A percentile compares a stretch with the other conserved stretches of the same genome.
phyloP scores from a whole-genome alignment of 208 protist species.

The Hexamita inflata region DNA sequence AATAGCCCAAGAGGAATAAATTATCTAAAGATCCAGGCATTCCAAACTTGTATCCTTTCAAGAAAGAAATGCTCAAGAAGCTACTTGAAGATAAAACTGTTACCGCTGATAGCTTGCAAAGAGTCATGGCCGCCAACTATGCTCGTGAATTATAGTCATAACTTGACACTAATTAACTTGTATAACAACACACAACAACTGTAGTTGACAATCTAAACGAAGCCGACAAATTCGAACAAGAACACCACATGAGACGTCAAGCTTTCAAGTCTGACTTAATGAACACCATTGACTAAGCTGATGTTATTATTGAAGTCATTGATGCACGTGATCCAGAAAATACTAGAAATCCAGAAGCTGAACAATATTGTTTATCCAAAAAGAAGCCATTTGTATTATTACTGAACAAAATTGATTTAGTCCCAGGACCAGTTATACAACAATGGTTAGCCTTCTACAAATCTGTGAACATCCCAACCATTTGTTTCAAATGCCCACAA shows the following conservation, averaged over 20 bases:
- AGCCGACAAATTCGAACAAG: background rate
- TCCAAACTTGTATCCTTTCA: conserved; percentile 17
- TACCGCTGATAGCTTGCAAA: background rate
- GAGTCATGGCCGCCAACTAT: background rate
- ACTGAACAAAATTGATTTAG: conserved; percentile 46
- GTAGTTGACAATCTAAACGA: background rate
- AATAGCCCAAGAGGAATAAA: no score
- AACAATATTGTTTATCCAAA: background rate
- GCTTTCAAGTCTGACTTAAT: conserved; percentile 13
- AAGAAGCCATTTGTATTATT: conserved; percentile 41
- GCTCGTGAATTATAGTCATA: background rate
- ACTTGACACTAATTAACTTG: background rate
- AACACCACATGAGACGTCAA: background rate
- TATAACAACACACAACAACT: background rate
- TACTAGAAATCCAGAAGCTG: conserved; percentile 2
- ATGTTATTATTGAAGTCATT: conserved; percentile 17
- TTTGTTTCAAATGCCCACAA: conserved; percentile 38
- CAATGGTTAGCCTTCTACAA: conserved; percentile 39
- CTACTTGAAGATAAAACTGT: background rate
- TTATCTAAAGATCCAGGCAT: conserved; percentile 17
- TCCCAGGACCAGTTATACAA: conserved; percentile 38
- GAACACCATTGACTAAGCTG: background rate
- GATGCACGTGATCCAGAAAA: conserved; percentile 14
- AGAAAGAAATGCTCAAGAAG: conserved; percentile 12
- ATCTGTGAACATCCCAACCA: conserved; percentile 31